Percentiles rank a stretch among this genome's conserved stretches.
These are phyloP conservation scores for Abelmoschus esculentus DNA, from an alignment of 345 rosid genomes.

Conservation along the genomic window DNA sequence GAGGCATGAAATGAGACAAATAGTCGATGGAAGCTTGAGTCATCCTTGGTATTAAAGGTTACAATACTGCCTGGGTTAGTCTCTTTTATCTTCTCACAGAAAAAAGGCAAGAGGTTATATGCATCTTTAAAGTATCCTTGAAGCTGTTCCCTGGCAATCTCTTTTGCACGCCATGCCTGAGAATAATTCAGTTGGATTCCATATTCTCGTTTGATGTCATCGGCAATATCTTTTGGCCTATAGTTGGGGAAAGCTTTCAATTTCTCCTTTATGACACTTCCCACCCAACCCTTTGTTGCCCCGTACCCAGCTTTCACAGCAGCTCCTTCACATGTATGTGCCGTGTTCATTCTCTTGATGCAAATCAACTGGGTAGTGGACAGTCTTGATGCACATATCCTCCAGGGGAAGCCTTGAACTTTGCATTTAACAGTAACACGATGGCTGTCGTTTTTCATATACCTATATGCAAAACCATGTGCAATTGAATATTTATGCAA, in stretches of 20 bases:
- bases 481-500: slow-evolving; percentile 85
- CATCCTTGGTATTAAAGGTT: slow-evolving; percentile 74
- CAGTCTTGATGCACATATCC: slow-evolving; percentile 77
- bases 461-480: slow-evolving; percentile 77
- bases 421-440: slow-evolving; percentile 90
- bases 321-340: slow-evolving; percentile 88
- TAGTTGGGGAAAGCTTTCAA: slow-evolving; percentile 73
- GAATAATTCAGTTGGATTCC: slow-evolving; percentile 87
- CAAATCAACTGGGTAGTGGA: slow-evolving; percentile 78
- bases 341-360: slow-evolving; percentile 74
- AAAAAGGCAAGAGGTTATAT: slow-evolving; percentile 64
- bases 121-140: slow-evolving; percentile 87
- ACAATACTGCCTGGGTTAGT: slow-evolving; percentile 90
- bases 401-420: slow-evolving; percentile 84
- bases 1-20: slow-evolving; percentile 84
- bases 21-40: slow-evolving; percentile 77
- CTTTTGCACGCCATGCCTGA: slow-evolving; percentile 94
- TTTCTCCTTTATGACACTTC: slow-evolving; percentile 85
- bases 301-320: slow-evolving; percentile 71
- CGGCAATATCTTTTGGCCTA: slow-evolving; percentile 85
- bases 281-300: slow-evolving; percentile 90
- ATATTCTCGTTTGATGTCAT: slow-evolving; percentile 79
- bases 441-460: slow-evolving; percentile 89
- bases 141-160: slow-evolving; percentile 90
- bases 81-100: slow-evolving; percentile 86